Evolutionary conservation across 208 protist genomes (phyloP), one percentile per base, ranked within the genome.

Genomic region (Crithidia thermophila): DNA sequence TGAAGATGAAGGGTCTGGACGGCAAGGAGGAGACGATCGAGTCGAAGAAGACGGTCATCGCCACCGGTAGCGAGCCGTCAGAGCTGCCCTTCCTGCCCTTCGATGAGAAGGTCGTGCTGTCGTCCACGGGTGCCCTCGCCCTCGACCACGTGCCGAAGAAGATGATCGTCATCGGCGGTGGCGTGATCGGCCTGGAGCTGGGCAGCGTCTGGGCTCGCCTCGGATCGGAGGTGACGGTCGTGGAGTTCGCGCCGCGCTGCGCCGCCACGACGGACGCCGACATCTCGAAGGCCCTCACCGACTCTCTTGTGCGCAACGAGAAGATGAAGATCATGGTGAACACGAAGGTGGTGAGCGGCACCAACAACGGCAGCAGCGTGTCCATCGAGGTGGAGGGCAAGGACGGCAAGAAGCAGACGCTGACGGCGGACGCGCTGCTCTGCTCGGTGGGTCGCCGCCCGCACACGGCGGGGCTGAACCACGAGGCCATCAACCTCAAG

Each of bases 101-200:
- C 58, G 99, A 99, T 76, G 98, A 99, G 84, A 92, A 99, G 73
- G 75, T 81, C 2, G 97, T 99, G 64, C 79, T 99, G 25, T 98
- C 97, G 23, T 99, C 98, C 31, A 99, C 98, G 27, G 99, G 99
- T 47, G 98, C 97, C 11, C 90, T 99, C 4, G 72, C 82, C 1
- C 76, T 99, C 9, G 72, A 87, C 30, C 74, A 94, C 56, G 88
- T 99, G 14, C 99, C 99, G 36, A 97, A 99, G 82, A 90, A 86
- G 39, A 87, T 99, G 84, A 85, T 99, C 28, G 98, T 99, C 21
- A 97, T 99, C 80, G 99, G 99, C 53, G 99, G 90, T 37, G 99
- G 99, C 77, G 98, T 99, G 14, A 99, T 99, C 82, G 98, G 98
- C 57, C 88, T 99, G 18, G 98, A 99, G 81, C 82, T 99, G 21